Conservation (phyloP, 2,329 filamentous ascomycete genomes). For the Phyllosticta paracitricarpa region DNA sequence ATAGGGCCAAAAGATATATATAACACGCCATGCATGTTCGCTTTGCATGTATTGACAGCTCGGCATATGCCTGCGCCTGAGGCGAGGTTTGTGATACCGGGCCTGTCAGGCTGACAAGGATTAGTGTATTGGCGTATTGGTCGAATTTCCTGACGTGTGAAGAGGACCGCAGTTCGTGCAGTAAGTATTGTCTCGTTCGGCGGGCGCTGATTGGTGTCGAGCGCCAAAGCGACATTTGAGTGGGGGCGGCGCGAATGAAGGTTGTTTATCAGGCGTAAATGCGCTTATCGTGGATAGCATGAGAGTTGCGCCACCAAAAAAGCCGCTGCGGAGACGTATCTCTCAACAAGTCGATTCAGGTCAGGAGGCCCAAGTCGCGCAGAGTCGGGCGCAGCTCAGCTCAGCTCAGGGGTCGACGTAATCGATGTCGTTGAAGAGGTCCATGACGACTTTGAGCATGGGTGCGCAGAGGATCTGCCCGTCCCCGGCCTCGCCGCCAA, state of each 20-base stretch:
- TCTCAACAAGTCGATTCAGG: neutral
- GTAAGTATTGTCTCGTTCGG: neutral
- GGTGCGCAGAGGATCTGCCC: conserved; percentile 33
- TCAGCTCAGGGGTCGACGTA: conserved; percentile 31
- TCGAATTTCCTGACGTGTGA: neutral
- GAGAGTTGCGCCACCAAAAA: neutral
- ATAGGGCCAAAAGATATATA: neutral
- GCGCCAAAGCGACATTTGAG: neutral
- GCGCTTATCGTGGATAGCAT: neutral
- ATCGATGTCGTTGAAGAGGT: conserved; percentile 35
- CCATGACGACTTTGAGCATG: conserved; percentile 38
- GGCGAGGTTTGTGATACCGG: neutral
- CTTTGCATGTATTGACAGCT: neutral
- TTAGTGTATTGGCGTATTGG: neutral
- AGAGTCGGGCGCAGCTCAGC: neutral
- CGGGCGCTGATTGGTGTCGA: neutral
- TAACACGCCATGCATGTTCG: neutral
- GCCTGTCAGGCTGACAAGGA: neutral
- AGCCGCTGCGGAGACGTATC: neutral
- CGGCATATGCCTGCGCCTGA: neutral
- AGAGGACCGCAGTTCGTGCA: neutral
- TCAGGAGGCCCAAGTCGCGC: neutral
- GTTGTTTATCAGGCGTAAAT: neutral
- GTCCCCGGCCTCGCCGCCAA: conserved; percentile 34
- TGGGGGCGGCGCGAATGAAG: neutral